Conservation (phyloP, 2,329 filamentous ascomycete species). For the Huntiella bhutanensis region DNA sequence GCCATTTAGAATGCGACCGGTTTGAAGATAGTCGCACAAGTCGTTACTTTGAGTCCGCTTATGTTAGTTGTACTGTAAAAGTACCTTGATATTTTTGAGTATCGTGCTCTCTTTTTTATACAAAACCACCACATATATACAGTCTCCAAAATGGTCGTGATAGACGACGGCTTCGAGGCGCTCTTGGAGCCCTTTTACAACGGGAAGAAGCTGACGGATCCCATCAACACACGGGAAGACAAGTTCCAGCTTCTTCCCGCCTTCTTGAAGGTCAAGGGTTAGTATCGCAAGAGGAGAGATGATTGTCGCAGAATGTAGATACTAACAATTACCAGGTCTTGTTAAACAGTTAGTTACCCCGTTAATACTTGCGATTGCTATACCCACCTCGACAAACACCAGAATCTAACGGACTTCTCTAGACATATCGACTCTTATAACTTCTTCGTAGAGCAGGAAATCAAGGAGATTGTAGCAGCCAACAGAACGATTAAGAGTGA, state of each 20-base stretch:
- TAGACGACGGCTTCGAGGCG: constrained; percentile 47
- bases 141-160: constrained; percentile 25
- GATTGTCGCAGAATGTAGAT: neutral
- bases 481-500: constrained; percentile 81
- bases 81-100: too few relatives aligned
- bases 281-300: constrained; percentile 12
- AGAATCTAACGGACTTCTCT: neutral
- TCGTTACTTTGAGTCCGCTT: too few relatives aligned
- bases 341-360: constrained; percentile 11
- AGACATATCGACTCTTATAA: constrained; percentile 95
- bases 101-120: neutral
- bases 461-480: constrained; percentile 89
- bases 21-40: neutral
- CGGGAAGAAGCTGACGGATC: constrained; percentile 46
- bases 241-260: constrained; percentile 95
- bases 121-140: neutral
- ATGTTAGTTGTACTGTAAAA: too few relatives aligned
- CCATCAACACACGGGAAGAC: constrained; percentile 51
- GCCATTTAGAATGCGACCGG: constrained; percentile 1
- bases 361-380: constrained; percentile 10
- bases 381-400: neutral
- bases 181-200: constrained; percentile 49
- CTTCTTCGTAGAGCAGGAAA: constrained; percentile 89
- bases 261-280: constrained; percentile 91
- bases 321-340: constrained; percentile 6